Conservation (phyloP, 305 asterid genomes). For the Solanum hybrid region DNA sequence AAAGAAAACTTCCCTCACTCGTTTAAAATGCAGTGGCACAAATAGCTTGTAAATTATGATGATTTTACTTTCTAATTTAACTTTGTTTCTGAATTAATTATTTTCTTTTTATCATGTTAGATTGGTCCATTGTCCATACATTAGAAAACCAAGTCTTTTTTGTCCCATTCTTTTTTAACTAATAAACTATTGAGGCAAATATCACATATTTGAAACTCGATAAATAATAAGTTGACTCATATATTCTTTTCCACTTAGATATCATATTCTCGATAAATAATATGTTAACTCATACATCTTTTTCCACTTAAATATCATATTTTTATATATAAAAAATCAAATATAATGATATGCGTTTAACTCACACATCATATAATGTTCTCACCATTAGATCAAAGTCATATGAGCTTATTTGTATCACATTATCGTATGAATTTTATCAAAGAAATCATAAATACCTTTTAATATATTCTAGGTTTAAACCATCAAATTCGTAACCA, state of each 20-base stretch:
- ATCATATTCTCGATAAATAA: not conserved
- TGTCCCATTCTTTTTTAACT: not conserved
- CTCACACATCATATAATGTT: not conserved
- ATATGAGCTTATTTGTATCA: not conserved
- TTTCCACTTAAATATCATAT: not conserved
- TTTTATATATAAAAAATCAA: not conserved
- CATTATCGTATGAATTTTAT: not conserved
- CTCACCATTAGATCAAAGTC: not conserved
- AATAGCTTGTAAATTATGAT: not conserved
- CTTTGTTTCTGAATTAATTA: not conserved
- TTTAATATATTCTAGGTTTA: not conserved
- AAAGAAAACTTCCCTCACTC: not conserved
- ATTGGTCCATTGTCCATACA: not conserved
- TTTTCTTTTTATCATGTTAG: not conserved
- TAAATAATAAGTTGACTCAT: not conserved
- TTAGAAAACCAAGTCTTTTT: not conserved
- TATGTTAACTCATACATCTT: fast-evolving
- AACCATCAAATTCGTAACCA: not conserved
- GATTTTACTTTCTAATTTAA: not conserved
- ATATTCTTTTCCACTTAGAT: not conserved
- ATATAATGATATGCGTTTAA: not conserved
- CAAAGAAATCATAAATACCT: not conserved
- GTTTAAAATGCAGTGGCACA: not conserved
- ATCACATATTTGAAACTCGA: not conserved
- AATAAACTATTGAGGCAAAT: not conserved